Conservation (phyloP, 192 early-diverging fungal genomes). For the Allomyces macrogynus region DNA sequence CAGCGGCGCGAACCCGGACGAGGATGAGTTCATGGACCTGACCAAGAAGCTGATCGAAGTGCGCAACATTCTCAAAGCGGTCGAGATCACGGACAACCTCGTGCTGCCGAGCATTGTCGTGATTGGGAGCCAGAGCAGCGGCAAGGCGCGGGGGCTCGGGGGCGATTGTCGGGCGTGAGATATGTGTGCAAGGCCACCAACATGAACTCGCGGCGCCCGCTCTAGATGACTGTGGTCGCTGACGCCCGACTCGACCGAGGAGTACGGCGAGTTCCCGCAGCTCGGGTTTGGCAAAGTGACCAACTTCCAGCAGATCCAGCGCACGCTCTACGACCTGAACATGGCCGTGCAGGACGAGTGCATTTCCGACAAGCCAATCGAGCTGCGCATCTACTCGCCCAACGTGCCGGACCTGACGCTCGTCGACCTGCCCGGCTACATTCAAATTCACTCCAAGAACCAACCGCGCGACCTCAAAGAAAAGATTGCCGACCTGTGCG, state of each 20-base stretch:
- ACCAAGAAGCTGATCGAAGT: conserved; percentile 91
- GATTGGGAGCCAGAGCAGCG: conserved; percentile 65
- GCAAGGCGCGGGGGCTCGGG: conserved; percentile 69
- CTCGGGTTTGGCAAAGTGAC: conserved; percentile 69
- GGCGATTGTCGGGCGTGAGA: conserved; percentile 68
- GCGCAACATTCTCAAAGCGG: conserved; percentile 73
- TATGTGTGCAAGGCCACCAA: conserved; percentile 65
- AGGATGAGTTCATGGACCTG: conserved; percentile 61
- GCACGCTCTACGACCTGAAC: conserved; percentile 85
- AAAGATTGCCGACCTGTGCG: conserved; percentile 63
- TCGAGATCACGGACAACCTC: conserved; percentile 53
- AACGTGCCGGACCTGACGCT: conserved; percentile 64
- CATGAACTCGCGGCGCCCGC: conserved; percentile 66
- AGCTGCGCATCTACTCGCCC: conserved; percentile 63
- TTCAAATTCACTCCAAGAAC: conserved; percentile 58
- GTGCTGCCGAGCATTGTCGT: conserved; percentile 77
- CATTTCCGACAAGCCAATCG: conserved; percentile 62
- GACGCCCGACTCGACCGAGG: conserved; percentile 49
- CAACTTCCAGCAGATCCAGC: conserved; percentile 76
- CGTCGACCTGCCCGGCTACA: conserved; percentile 72
- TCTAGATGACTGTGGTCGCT: conserved; percentile 67
- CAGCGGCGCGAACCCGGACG: conserved; percentile 8
- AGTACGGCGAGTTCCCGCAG: conserved; percentile 69
- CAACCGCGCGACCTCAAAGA: conserved; percentile 56
- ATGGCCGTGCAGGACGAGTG: conserved; percentile 87